phyloP scores from a whole-genome alignment of 345 rosid genomes.

The Brassica napus region DNA sequence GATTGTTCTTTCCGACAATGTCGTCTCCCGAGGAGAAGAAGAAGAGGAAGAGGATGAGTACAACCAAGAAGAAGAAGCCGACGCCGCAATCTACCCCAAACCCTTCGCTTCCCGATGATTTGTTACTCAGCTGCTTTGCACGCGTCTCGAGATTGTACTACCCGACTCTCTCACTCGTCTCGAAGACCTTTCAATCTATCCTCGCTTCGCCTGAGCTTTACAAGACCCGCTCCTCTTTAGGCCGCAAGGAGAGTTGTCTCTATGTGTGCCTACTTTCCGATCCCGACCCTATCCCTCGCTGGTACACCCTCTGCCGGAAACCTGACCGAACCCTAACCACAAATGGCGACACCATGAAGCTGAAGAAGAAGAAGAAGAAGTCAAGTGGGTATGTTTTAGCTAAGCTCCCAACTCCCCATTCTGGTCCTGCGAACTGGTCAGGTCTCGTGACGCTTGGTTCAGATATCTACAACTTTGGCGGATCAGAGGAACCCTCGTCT shows the following conservation, averaged over 20 bases:
- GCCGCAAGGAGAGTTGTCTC: slow-evolving; percentile 47
- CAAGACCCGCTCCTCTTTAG: slow-evolving; percentile 43
- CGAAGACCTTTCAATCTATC: slow-evolving; percentile 52
- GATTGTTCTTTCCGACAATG: not conserved
- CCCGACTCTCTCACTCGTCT: slow-evolving; percentile 60
- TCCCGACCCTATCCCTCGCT: slow-evolving; percentile 39
- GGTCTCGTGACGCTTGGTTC: slow-evolving; percentile 34
- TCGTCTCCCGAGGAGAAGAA: not conserved
- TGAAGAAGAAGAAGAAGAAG: not conserved
- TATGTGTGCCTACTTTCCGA: slow-evolving; percentile 52
- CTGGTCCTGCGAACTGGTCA: slow-evolving; percentile 31
- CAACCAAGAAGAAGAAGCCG: not conserved
- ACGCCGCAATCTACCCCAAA: not conserved
- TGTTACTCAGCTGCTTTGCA: slow-evolving; percentile 57
- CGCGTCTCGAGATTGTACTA: slow-evolving; percentile 57
- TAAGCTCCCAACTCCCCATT: slow-evolving; percentile 27
- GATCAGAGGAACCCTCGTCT: slow-evolving; percentile 53
- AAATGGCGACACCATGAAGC: not conserved
- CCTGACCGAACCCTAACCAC: not conserved
- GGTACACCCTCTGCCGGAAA: slow-evolving; percentile 48
- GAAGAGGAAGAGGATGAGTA: not conserved
- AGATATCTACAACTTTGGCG: slow-evolving; percentile 56
- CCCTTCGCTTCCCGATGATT: slow-evolving; percentile 57
- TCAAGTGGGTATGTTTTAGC: slow-evolving; percentile 1
- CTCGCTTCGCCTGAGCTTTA: slow-evolving; percentile 54